These are phyloP conservation scores for Colletotrichum sp. DNA, from an alignment of 2,329 filamentous ascomycete genomes.

Conservation along the genomic window DNA sequence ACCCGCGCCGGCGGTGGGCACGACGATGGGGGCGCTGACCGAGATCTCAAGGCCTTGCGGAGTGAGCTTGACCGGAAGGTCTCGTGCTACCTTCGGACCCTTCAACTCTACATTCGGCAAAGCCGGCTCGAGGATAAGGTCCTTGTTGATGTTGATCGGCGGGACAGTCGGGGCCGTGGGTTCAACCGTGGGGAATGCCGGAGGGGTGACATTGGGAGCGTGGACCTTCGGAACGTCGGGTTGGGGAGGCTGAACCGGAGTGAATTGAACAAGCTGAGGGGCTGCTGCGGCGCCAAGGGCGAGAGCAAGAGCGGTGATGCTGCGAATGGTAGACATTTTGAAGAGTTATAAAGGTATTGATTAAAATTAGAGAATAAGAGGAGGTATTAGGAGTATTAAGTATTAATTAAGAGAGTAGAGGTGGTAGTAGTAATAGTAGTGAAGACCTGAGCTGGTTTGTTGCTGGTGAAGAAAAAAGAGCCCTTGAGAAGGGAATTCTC, in stretches of 20 bases:
- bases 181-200: neutral
- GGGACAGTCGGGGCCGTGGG: neutral
- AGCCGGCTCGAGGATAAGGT: neutral
- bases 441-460: slow-evolving; percentile 2
- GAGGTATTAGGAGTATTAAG: neutral
- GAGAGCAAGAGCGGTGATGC: neutral
- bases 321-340: slow-evolving; percentile 9
- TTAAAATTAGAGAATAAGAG: neutral
- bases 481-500: neutral
- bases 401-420: neutral
- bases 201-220: neutral
- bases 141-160: neutral
- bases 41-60: neutral
- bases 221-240: neutral
- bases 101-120: neutral
- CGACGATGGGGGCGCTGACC: neutral
- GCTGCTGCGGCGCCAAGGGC: neutral
- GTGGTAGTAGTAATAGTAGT: neutral
- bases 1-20: neutral
- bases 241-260: neutral
- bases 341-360: neutral
- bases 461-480: neutral
- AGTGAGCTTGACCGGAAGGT: neutral
- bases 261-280: neutral
- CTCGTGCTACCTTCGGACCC: neutral